Base-by-base conservation (phyloP, 2,329 filamentous ascomycete species). In the Cladosporium sp. region DNA sequence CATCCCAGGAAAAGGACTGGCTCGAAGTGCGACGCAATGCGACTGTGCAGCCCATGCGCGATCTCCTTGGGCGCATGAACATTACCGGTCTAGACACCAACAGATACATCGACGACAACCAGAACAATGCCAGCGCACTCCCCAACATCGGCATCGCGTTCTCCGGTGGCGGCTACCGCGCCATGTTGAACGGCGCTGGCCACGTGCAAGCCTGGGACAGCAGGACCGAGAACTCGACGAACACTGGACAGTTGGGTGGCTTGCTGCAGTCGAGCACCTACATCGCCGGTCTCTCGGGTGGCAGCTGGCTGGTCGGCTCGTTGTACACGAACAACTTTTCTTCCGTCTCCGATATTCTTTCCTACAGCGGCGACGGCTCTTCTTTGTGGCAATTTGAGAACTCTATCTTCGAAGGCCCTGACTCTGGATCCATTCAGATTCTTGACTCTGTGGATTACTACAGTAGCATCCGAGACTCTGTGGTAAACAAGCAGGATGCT, bases 121-220 rank as follows among this genome's bases (percentile, higher is more conserved):
- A 71, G 28, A 71, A 73, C 56, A 85, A 86, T 67, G 73, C 72
- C 0, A 76, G 77, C 13, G 73, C 76, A 1, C 62, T 85, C 22
- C 84, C 84, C 0, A 87, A 84, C 59, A 83, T 95, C 56, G 89
- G 77, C 13, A 80, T 95, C 57, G 87, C 89, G 9, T 75, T 87
- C 42, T 93, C 88, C 0, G 89, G 89, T 10, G 90, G 90, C 66
- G 90, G 90, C 34, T 95, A 93, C 67, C 79, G 90, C 53, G 89
- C 90, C n/a, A 76, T 95, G 73, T 75, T 91, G 74, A 92, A 87
- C 64, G 89, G 88, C 35, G 90, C 85, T 13, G 90, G 90, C 55
- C 85, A 85, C 41, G 62, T 95, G 13, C 81, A 86, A 31, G 90
- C 89, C 0, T 91, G 89, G 59, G 90, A 95, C 67, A 80, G 71